Percentiles rank a stretch among this genome's conserved stretches.
Conservation (phyloP, 345 rosid genomes). For the Erysimum cheiranthoides region DNA sequence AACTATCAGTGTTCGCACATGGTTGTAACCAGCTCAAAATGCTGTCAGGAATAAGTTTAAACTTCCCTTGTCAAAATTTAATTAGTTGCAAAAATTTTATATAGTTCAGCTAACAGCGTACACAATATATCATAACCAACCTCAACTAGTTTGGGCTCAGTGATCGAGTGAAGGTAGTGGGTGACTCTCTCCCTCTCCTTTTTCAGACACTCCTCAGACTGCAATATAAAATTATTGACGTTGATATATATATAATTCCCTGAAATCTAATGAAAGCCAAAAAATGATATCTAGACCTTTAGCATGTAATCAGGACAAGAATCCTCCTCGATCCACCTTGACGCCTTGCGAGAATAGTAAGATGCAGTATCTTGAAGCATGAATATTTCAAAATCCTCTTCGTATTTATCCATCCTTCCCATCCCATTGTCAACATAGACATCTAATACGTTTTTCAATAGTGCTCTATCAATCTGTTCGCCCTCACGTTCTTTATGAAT, state of each 20-base stretch:
- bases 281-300: conserved; percentile 48
- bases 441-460: conserved; percentile 74
- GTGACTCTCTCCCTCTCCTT: conserved; percentile 83
- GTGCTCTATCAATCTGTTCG: conserved; percentile 69
- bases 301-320: conserved; percentile 82
- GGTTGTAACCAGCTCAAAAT: background rate
- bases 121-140: background rate
- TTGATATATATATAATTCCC: background rate
- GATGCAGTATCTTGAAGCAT: conserved; percentile 65
- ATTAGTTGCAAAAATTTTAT: background rate
- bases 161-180: conserved; percentile 75
- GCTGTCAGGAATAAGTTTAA: background rate
- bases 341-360: conserved; percentile 79
- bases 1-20: background rate
- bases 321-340: conserved; percentile 74
- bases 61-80: background rate
- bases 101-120: background rate
- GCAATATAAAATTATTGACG: background rate
- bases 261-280: background rate
- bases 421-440: conserved; percentile 78
- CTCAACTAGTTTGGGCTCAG: conserved; percentile 74
- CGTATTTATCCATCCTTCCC: conserved; percentile 58
- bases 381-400: conserved; percentile 66
- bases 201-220: conserved; percentile 74
- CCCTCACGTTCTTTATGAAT: conserved; percentile 82